phyloP scores from a whole-genome alignment of 495 filamentous ascomycete species.

The Opeltia flavorubescens region DNA sequence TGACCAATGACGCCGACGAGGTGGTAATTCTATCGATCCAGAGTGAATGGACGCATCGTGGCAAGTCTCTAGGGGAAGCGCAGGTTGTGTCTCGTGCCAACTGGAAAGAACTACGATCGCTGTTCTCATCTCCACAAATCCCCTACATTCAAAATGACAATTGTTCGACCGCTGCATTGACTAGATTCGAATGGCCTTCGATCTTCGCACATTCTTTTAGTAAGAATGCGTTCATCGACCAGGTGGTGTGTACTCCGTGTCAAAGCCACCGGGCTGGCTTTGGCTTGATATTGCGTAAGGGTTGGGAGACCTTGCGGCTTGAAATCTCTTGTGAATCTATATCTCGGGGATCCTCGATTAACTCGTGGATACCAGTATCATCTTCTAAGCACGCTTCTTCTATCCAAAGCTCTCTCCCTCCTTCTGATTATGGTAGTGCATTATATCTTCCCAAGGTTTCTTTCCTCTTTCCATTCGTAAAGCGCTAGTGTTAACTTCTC shows the following conservation, averaged over 20 bases:
- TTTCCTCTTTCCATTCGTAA: neutral
- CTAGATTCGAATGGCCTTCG: conserved; percentile 6
- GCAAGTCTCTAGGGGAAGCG: neutral
- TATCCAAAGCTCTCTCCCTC: neutral
- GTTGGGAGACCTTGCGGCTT: neutral
- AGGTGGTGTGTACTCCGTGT: conserved; percentile 14
- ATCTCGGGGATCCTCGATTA: neutral
- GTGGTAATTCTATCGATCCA: neutral
- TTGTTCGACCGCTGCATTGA: neutral
- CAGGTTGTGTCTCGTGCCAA: neutral
- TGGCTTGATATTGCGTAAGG: neutral
- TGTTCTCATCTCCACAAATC: neutral
- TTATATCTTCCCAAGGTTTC: neutral
- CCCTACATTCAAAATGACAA: neutral
- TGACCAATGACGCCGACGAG: neutral
- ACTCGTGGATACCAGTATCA: neutral
- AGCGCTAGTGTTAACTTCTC: neutral
- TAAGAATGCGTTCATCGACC: conserved; percentile 16
- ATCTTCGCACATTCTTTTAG: conserved; percentile 16
- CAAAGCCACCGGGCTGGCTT: conserved; percentile 11
- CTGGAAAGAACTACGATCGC: neutral
- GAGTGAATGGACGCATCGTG: conserved; percentile 9
- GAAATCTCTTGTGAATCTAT: neutral
- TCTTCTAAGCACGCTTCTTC: neutral
- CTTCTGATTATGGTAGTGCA: neutral